Evolutionary conservation across 345 rosid genomes (phyloP), one percentile per base, ranked within the genome.

Genomic region (Hibiscus syriacus): DNA sequence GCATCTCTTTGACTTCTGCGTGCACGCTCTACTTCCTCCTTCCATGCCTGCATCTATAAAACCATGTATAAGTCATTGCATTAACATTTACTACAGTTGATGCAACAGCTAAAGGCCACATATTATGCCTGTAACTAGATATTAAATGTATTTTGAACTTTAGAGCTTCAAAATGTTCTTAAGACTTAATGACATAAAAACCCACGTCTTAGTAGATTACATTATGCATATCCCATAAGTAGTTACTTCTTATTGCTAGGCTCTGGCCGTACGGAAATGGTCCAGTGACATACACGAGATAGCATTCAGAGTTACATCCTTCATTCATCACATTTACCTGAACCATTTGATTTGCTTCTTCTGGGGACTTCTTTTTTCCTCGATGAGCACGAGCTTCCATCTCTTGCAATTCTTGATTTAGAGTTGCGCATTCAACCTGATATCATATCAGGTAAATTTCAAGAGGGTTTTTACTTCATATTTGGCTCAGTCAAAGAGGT

Each of bases 381-480:
- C 87, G 92, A 67, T 93, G 95, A 70, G 80, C 83, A 69, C 85
- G 96, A 74, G 85, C 82, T 81, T 91, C 95, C 95, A 88, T 83
- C 71, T 94, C 98, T 73, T 94, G 97, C 77, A 94, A 78, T 81
- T 94, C 99, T 88, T 94, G 99, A 78, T 81, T 90, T 56, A 89
- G 68, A 56, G 98, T 80, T 65, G 96, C 74, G 74, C 85, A 89
- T 78, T 91, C 99, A 54, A 84, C 92, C 99, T 94, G 80, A 74
- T 64, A 16, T 57, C 68, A 74, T 64, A 66, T 25, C 48, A 52
- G 71, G 69, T 54, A 52, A 79, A 66, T 60, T 70, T 61, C 63
- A 23, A 54, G 73, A 48, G 74, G 53, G 26, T 54, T 59, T 22
- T 50, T 66, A 70, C 30, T 64, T 16, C 8, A 61, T 48, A 69